Evolutionary conservation across 805 yeast species (phyloP), one percentile per base, ranked within the genome.

Genomic region (Blastobotrys parvus): DNA sequence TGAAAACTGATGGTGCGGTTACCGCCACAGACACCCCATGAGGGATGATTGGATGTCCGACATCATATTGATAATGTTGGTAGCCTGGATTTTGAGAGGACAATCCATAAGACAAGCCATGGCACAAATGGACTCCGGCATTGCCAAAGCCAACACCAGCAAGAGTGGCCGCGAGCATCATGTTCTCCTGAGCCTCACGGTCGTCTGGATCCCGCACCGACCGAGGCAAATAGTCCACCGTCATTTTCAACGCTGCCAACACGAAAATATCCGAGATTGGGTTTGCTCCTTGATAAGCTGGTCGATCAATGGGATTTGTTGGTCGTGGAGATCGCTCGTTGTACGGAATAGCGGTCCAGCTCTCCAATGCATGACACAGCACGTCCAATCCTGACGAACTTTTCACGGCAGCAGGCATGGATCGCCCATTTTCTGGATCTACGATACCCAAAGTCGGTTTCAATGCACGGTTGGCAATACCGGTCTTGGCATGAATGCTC

Each of bases 71-170:
- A 8, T 56, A 51, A 43, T 64, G 68, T 46, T 53, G 54, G 50
- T 64, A 64, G 5, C 56, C 54, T 38, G 53, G 58, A 50, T 64
- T 64, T 56, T 64, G 65, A 11, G 65, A 59, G 3, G 65, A 59
- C 21, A 64, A 50, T 16, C 69, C 68, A 42, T 64, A 64, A 39
- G 71, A 62, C 41, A 69, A 52, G 46, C 72, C 67, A 51, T 62
- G 63, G 59, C 72, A 61, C 44, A 69, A 52, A 56, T 69, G 66
- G 45, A 68, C 67, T 41, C 72, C 67, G 18, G 72, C 72, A 41
- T 68, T 68, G 35, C 70, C 71, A 51, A 68, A 68, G 19, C 72
- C 72, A 43, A 68, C 62, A 16, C 72, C 72, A 4, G 71, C 72
- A 23, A 68, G 57, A 19, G 70, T 68, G 20, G 71, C 70, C 3